These are phyloP conservation scores for Acanthamoeba lenticulata DNA, from an alignment of 208 protist species.

Conservation along the genomic window DNA sequence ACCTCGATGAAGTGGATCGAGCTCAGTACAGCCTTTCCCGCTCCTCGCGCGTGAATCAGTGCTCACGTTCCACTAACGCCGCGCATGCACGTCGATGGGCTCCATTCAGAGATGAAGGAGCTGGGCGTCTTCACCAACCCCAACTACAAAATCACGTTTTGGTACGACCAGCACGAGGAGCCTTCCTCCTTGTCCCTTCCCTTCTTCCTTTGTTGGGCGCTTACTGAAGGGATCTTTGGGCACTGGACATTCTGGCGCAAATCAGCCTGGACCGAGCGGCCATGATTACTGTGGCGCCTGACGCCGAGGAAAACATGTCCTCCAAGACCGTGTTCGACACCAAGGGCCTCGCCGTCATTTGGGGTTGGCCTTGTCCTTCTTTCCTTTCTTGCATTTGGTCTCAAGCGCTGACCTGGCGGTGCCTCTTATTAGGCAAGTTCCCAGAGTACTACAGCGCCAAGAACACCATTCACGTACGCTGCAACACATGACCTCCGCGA, in stretches of 20 bases:
- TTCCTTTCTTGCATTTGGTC: neutral
- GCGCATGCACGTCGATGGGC: no score
- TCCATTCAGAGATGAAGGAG: constrained; percentile 21
- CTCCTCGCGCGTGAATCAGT: neutral
- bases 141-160: constrained; percentile 48
- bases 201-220: neutral
- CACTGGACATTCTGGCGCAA: neutral
- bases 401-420: neutral
- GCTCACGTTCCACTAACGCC: no score
- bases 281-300: constrained; percentile 7
- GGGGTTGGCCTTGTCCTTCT: neutral
- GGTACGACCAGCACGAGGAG: no score
- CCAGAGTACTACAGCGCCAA: neutral
- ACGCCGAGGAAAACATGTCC: neutral
- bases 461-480: constrained; percentile 23
- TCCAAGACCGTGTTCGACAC: constrained; percentile 31
- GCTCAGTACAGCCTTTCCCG: neutral
- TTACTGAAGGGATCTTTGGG: neutral
- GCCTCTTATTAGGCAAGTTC: neutral
- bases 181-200: no score
- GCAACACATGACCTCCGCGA: neutral
- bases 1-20: constrained; percentile 62
- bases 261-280: neutral
- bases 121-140: constrained; percentile 46
- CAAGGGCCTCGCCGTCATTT: constrained; percentile 13